Base-by-base conservation (phyloP, 2,329 filamentous ascomycete genomes). In the Rutstroemia sydowiana region DNA sequence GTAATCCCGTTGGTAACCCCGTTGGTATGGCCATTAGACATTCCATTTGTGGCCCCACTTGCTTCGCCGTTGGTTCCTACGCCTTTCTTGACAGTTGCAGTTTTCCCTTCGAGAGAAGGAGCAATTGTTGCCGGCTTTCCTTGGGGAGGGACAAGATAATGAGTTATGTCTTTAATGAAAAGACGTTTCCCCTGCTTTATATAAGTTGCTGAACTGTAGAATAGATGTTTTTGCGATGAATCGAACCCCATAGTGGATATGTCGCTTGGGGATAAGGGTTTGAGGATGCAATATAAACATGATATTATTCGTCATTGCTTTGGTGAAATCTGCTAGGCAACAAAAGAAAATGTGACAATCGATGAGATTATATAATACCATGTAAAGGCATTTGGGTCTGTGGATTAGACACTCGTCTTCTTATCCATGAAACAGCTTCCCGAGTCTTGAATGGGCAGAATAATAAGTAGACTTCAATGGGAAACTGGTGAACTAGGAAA, bases 141-240 rank as follows among this genome's bases (percentile, higher is more conserved):
- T 57, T 86, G 74, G 3, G 88, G 88, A 5, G 90, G 87, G 58
- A 95, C 76, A 59, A 96, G 76, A 69, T 97, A 97, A 71, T 96
- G 86, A 51, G 87, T 85, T 73, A 97, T 98, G 69, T 97, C 93
- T 71, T 98, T 98, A 78, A 98, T 93, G 73, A 97, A 96, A 63
- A 95, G 74, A 61, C 92, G 87, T 74, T 95, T 95, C 63, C 51
- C 51, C 54, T 55, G 36, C 30, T 37, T 30, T n/a, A 18, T 32
- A 40, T 55, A 21, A 55, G 50, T 30, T 49, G 37, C 14, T 45
- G 26, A 14, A 26, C 31, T 10, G 51, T 28, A 32, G 42, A 20
- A 51, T 14, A 18, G 11, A 39, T 2, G 11, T 40, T 2, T 10
- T 13, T 31, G 28, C 14, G 34, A 20, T 23, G 21, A 42, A 28